These are phyloP conservation scores for Colletotrichum truncatum DNA, from an alignment of 2,329 filamentous ascomycete species.

Conservation along the genomic window DNA sequence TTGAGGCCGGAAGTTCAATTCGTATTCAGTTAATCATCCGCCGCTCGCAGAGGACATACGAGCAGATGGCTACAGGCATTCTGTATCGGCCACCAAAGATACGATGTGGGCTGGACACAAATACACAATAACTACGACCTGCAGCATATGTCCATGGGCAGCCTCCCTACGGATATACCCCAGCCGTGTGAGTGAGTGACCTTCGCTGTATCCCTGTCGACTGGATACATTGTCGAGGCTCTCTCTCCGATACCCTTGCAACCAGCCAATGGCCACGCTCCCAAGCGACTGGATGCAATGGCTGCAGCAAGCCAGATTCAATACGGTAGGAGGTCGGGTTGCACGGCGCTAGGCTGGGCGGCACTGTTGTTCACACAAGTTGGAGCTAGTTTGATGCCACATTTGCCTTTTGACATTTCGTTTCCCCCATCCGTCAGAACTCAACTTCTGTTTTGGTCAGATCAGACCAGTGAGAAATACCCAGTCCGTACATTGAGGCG, in stretches of 20 bases:
- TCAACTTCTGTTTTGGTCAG: slow-evolving; percentile 8
- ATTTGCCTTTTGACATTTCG: slow-evolving; percentile 9
- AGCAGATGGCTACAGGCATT: not conserved
- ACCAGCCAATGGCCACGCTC: not conserved
- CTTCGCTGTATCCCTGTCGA: not conserved
- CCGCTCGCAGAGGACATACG: not conserved
- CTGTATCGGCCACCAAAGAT: not conserved
- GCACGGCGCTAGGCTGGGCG: slow-evolving; percentile 25
- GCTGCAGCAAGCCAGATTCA: slow-evolving; percentile 22
- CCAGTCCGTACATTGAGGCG: slow-evolving; percentile 1
- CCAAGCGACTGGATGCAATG: slow-evolving; percentile 6
- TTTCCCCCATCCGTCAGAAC: slow-evolving; percentile 17
- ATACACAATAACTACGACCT: no score
- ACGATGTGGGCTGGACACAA: not conserved
- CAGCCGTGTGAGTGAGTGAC: not conserved
- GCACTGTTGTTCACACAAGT: slow-evolving; percentile 1
- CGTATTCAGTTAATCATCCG: slow-evolving; percentile 6
- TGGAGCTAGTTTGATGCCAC: slow-evolving; percentile 2
- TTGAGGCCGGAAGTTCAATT: not conserved
- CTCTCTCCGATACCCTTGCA: not conserved
- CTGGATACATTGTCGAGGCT: not conserved
- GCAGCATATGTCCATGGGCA: not conserved
- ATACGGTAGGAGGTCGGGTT: slow-evolving; percentile 26
- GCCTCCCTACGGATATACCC: not conserved
- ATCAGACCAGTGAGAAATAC: slow-evolving; percentile 14